Evolutionary conservation across 2,329 filamentous ascomycete genomes (phyloP).

Genomic region (Cladophialophora bantiana): DNA sequence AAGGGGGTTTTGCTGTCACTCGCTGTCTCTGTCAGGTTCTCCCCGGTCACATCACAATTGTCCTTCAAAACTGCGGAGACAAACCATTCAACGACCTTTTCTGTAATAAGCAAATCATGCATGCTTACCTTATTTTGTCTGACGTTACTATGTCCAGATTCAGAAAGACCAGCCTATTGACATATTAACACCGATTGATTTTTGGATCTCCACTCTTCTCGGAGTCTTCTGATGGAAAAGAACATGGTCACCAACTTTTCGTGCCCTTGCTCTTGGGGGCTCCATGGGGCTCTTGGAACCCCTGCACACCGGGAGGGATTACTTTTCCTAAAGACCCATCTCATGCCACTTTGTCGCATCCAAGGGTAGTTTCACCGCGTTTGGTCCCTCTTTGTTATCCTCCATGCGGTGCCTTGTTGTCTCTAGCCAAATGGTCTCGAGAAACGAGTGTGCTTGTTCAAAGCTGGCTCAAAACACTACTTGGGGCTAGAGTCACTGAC

Average conservation of each 20-base stretch:
- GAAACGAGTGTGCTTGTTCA: background rate
- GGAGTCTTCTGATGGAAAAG: background rate
- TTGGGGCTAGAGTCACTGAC: background rate
- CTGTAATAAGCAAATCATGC: slow-evolving; percentile 24
- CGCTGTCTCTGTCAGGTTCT: background rate
- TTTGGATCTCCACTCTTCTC: background rate
- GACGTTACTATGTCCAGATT: slow-evolving; percentile 10
- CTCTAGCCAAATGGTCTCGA: background rate
- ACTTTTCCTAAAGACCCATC: background rate
- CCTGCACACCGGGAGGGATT: background rate
- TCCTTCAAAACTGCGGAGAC: slow-evolving; percentile 8
- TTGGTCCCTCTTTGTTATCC: background rate
- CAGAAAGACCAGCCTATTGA: slow-evolving; percentile 6
- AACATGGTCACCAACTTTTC: background rate
- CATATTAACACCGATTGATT: background rate
- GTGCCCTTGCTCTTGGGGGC: background rate
- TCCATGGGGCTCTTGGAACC: background rate
- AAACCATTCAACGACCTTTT: background rate
- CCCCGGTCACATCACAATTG: background rate
- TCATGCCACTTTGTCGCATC: slow-evolving; percentile 2
- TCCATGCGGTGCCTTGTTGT: background rate
- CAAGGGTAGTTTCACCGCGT: background rate
- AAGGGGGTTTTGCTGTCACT: background rate
- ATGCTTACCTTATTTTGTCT: slow-evolving; percentile 21
- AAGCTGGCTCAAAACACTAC: background rate